A percentile compares a stretch with the other conserved stretches of the same genome.
These are phyloP conservation scores for Gnetum montanum DNA, from an alignment of 75 land plant genomes.

Conservation along the genomic window DNA sequence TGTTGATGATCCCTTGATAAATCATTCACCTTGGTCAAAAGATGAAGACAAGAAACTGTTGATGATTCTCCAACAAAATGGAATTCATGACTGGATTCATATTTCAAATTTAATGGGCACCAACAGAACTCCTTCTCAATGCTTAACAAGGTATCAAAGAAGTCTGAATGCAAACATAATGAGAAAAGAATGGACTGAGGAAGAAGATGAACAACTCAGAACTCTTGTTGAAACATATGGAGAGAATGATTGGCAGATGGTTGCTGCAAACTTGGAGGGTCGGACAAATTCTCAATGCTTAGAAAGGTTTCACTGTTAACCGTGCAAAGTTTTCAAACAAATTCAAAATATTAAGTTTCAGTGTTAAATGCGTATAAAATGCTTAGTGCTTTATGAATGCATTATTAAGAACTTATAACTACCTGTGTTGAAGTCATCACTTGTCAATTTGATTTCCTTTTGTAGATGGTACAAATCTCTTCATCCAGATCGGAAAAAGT, in stretches of 20 bases:
- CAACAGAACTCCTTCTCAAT: constrained; percentile 79
- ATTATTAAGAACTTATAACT: not conserved
- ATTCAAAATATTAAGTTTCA: too few species aligned
- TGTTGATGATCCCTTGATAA: constrained; percentile 71
- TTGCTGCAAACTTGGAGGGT: constrained; percentile 76
- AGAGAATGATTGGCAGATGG: constrained; percentile 76
- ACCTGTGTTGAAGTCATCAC: too few species aligned
- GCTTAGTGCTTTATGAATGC: not conserved
- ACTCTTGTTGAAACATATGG: constrained; percentile 68
- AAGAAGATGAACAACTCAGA: constrained; percentile 77
- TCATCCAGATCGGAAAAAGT: constrained; percentile 45
- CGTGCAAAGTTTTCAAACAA: too few species aligned
- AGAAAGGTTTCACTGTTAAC: constrained; percentile 75
- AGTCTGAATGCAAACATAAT: constrained; percentile 79
- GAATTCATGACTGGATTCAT: constrained; percentile 56
- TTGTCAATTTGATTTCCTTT: too few species aligned
- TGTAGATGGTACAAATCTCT: constrained; percentile 69
- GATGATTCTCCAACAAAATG: constrained; percentile 42
- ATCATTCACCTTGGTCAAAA: constrained; percentile 52
- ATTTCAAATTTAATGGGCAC: constrained; percentile 59
- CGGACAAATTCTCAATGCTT: constrained; percentile 74
- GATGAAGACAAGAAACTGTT: constrained; percentile 73
- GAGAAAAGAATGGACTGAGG: constrained; percentile 78
- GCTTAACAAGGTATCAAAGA: constrained; percentile 80
- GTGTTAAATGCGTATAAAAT: not conserved